Evolutionary conservation across 2,329 filamentous ascomycete genomes (phyloP), one percentile per base, ranked within the genome.

Genomic region (Neofusicoccum cordaticola): DNA sequence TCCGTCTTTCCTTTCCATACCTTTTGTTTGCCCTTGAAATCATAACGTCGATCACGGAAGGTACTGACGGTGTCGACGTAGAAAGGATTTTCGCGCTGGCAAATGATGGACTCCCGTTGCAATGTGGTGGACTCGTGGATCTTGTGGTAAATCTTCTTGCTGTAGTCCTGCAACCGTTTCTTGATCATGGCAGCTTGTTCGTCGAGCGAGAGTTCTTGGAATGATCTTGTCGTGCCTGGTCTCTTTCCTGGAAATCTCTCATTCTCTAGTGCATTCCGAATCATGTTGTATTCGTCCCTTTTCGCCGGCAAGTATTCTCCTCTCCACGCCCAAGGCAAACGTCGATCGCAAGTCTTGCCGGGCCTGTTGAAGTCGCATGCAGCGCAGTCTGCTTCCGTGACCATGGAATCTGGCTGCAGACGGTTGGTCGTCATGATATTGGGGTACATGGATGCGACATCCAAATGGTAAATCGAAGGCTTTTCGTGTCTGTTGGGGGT

Each of bases 341-440:
- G 86, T 71, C 95, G 86, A 79, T 99, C 95, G 74, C 95, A 99
- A 0, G 93, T 98, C 79, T 99, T 99, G 37, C 95, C 95, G 0
- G 95, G 95, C 50, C 95, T 85, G 70, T 99, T 99, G 83, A 99
- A 99, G 76, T 99, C 96, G 77, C 96, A 99, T 11, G 95, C 93
- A 2, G 95, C 95, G 72, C 96, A 99, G 71, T 97, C 92, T 0
- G 93, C 92, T 75, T 99, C 96, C 53, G 94, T 84, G 62, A 99
- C 96, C 93, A 99, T 96, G n/a, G 95, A 98, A 77, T 99, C 95
- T 0, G 95, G 95, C 71, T 99, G 95, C 52, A 99, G 79, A 76
- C 95, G 90, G 77, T 99, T 99, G 1, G 95, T 99, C 1, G 96
- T 99, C 96, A 99, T 99, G 76, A 99, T 99, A 78, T 99, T 99